Conservation (phyloP, 148 eudicot genomes). For the Silene uniflora region DNA sequence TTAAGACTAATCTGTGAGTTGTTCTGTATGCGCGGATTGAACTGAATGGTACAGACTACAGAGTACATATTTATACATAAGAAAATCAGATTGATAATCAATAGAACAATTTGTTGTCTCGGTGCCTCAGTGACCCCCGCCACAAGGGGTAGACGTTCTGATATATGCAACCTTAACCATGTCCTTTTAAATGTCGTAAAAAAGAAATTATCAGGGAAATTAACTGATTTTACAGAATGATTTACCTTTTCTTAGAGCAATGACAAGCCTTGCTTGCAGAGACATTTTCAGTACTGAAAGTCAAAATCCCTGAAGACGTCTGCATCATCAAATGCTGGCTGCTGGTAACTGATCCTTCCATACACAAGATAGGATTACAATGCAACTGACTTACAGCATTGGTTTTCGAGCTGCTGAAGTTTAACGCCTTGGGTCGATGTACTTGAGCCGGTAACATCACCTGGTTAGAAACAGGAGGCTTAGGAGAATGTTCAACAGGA, state of each 20-base stretch:
- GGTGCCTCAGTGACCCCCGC: too few species aligned
- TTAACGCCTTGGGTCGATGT: conserved; percentile 17
- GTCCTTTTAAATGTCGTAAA: too few species aligned
- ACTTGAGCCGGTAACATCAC: background rate
- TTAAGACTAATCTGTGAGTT: too few species aligned
- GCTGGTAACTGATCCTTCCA: conserved; percentile 28
- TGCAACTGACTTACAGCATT: conserved; percentile 5
- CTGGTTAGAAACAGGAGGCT: background rate
- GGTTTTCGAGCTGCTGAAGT: conserved; percentile 13
- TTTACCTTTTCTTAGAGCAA: conserved; percentile 74
- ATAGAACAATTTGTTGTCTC: too few species aligned
- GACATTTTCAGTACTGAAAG: conserved; percentile 30
- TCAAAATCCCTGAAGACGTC: conserved; percentile 31
- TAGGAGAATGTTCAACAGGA: conserved; percentile 10
- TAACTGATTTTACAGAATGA: background rate
- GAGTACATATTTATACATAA: too few species aligned
- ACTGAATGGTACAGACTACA: too few species aligned
- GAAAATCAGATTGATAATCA: too few species aligned
- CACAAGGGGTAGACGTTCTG: too few species aligned
- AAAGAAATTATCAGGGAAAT: background rate
- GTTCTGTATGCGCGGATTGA: too few species aligned
- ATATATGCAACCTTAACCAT: too few species aligned
- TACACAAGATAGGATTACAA: conserved; percentile 21
- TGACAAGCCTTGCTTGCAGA: conserved; percentile 44
- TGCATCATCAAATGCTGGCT: conserved; percentile 29